A percentile compares a stretch with the other conserved stretches of the same genome.
phyloP scores from a whole-genome alignment of 2,329 filamentous ascomycete species.

The Aspergillus latus region DNA sequence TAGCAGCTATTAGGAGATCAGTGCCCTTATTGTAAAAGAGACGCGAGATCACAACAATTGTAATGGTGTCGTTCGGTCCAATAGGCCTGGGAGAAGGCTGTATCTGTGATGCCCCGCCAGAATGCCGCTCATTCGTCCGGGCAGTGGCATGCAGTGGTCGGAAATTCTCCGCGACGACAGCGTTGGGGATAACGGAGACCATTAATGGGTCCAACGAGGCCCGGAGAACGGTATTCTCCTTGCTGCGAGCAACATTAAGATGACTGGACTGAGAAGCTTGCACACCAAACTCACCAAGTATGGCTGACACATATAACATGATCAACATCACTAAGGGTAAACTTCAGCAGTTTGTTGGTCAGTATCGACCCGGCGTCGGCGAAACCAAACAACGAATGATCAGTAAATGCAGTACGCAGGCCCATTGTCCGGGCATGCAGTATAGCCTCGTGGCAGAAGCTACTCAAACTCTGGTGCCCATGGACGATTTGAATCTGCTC shows the following conservation, averaged over 20 bases:
- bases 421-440: slow-evolving; percentile 96
- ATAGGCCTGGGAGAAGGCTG: slow-evolving; percentile 65
- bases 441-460: slow-evolving; percentile 90
- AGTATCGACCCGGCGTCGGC: slow-evolving; percentile 94
- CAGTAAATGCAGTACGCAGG: slow-evolving; percentile 90
- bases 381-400: slow-evolving; percentile 96
- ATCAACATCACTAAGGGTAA: slow-evolving; percentile 92
- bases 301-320: slow-evolving; percentile 98
- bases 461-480: slow-evolving; percentile 92
- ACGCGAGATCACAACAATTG: slow-evolving; percentile 94
- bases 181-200: slow-evolving; percentile 97
- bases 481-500: slow-evolving; percentile 97
- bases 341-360: slow-evolving; percentile 96
- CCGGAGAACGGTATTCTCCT: slow-evolving; percentile 94
- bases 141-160: slow-evolving; percentile 63
- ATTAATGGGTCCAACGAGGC: slow-evolving; percentile 93
- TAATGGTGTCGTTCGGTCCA: slow-evolving; percentile 82
- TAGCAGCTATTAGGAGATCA: slow-evolving; percentile 92
- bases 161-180: slow-evolving; percentile 95
- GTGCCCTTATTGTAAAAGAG: slow-evolving; percentile 99
- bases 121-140: slow-evolving; percentile 34
- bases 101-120: slow-evolving; percentile 28
- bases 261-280: background rate
- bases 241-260: slow-evolving; percentile 55
- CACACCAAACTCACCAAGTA: slow-evolving; percentile 68